Evolutionary conservation across 129 eudicot genomes (phyloP), one percentile per base, ranked within the genome.

Genomic region (Heracleum sosnowskyi): DNA sequence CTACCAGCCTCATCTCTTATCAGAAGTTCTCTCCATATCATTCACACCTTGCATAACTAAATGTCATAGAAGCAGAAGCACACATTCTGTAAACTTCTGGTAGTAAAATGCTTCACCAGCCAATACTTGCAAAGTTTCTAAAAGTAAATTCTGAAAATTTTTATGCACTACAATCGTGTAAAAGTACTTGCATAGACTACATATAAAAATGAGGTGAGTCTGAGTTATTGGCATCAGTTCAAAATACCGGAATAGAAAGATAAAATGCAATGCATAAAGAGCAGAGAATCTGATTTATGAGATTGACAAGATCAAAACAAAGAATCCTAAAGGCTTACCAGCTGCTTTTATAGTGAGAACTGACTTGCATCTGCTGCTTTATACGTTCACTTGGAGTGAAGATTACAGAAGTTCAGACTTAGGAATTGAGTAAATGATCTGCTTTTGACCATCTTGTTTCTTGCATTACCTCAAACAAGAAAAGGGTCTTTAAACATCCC

Each of bases 291-390:
- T 49, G 53, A 47, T 10, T 40, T 55, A 55, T 62, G 68, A 60
- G 68, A 11, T 60, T 49, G 62, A n/a, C 18, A 40, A 77, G 31
- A 64, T 17, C 20, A 20, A 53, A 28, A 76, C 40, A 28, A 78
- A 84, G 75, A 62, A 33, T 33, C 74, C 73, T 46, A 64, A 78
- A 74, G 79, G 79, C 39, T 64, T 91, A 95, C 98, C 98, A 95
- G 89, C 96, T 90, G 86, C 83, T 90, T 36, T 83, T 82, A 83
- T 95, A 91, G 78, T 76, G 97, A 31, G 94, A 86, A 74, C 97
- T 88, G 78, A 95, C 89, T 90, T 95, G 98, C 98, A 95, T 95
- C 85, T 95, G 98, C 87, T 95, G 98, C 88, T 95, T 95, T 78
- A 95, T 87, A 13, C 91, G 85, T 81, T 95, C 98, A 77, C 98